These are phyloP conservation scores for Trichoderma cornu-damae DNA, from an alignment of 2,329 filamentous ascomycete species.

Conservation along the genomic window DNA sequence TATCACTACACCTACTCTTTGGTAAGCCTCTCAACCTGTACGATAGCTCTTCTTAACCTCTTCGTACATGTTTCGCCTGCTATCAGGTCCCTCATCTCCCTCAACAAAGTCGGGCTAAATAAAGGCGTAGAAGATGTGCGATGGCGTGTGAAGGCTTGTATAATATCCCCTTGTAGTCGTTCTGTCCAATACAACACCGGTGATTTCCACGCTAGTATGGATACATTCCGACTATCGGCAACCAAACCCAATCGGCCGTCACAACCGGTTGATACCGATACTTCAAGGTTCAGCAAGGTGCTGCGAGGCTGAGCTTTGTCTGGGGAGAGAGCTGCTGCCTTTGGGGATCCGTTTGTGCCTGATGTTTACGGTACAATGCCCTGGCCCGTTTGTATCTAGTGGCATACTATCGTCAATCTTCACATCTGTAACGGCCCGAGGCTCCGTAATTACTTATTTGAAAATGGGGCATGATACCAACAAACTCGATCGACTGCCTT, in stretches of 20 bases:
- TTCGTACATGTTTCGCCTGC: neutral
- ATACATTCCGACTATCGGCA: neutral
- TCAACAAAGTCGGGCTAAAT: conserved; percentile 17
- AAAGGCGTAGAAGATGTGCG: conserved; percentile 12
- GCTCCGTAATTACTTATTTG: neutral
- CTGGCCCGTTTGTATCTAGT: conserved; percentile 15
- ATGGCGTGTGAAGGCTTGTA: conserved; percentile 14
- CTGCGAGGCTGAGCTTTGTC: neutral
- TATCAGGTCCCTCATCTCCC: conserved; percentile 15
- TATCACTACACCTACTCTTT: neutral
- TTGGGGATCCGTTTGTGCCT: conserved; percentile 45
- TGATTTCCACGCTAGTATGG: conserved; percentile 13
- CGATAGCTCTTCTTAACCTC: neutral
- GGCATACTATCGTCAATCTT: neutral
- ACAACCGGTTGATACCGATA: conserved; percentile 16
- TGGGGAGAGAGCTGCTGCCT: conserved; percentile 58
- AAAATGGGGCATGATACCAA: neutral
- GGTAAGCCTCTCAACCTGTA: neutral
- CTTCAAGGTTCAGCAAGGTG: neutral
- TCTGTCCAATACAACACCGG: conserved; percentile 13
- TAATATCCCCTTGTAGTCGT: neutral
- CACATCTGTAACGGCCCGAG: neutral
- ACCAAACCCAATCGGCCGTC: conserved; percentile 22
- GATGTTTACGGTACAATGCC: conserved; percentile 49
- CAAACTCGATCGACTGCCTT: neutral